phyloP scores from a whole-genome alignment of 78 protist genomes.

The Corallochytrium limacisporum region DNA sequence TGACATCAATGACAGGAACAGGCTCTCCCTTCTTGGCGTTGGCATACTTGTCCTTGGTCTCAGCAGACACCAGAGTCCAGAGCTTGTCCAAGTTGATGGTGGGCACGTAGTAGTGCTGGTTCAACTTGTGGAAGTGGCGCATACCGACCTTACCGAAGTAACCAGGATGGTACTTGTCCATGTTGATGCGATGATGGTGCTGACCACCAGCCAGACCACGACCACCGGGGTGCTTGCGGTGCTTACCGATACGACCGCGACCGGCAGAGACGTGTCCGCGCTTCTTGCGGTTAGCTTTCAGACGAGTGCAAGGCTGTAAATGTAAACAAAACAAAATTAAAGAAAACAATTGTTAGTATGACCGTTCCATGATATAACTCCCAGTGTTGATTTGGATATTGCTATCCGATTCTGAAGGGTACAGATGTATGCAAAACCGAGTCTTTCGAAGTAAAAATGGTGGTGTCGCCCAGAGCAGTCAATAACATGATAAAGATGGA shows the following conservation, averaged over 20 bases:
- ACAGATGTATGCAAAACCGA: too few species aligned
- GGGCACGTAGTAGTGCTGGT: constrained; percentile 65
- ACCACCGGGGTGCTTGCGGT: constrained; percentile 97
- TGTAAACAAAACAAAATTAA: constrained; percentile 9
- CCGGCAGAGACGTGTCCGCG: constrained; percentile 76
- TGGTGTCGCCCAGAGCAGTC: too few species aligned
- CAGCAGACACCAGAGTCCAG: constrained; percentile 77
- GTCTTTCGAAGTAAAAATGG: too few species aligned
- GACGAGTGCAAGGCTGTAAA: too few species aligned
- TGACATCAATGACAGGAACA: constrained; percentile 93
- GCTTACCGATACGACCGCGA: constrained; percentile 91
- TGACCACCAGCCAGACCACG: constrained; percentile 99
- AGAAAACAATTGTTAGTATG: too few species aligned
- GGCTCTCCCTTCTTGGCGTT: too few species aligned
- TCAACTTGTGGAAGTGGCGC: constrained; percentile 82
- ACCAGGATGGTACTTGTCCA: constrained; percentile 98
- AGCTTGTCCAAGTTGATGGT: constrained; percentile 86
- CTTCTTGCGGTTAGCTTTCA: constrained; percentile 56
- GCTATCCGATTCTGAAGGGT: too few species aligned
- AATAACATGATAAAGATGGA: too few species aligned
- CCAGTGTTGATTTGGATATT: too few species aligned
- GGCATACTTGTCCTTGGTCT: constrained; percentile 15
- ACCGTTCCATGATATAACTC: too few species aligned
- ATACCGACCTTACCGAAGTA: constrained; percentile 99
- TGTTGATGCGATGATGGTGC: constrained; percentile 89